Conservation (phyloP, 441 rosid species). For the Theobroma grandiflorum region DNA sequence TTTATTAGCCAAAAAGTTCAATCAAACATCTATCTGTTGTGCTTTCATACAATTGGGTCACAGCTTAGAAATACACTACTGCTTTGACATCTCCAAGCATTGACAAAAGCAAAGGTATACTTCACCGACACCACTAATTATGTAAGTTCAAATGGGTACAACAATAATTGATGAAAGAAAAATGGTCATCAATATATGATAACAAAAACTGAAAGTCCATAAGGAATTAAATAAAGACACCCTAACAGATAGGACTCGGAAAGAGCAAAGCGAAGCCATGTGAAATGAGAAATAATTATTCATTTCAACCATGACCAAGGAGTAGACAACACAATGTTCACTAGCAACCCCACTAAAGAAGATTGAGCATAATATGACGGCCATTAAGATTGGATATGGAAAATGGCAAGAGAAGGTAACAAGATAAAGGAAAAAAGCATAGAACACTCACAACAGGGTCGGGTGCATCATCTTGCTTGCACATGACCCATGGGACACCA, state of each 20-base stretch:
- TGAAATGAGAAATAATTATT: slow-evolving; percentile 43
- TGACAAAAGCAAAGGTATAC: slow-evolving; percentile 8
- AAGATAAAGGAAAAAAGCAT: slow-evolving; percentile 25
- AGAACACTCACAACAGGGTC: slow-evolving; percentile 79
- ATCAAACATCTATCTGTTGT: slow-evolving; percentile 3
- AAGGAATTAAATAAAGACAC: slow-evolving; percentile 24
- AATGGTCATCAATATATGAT: slow-evolving; percentile 30
- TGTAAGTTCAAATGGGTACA: slow-evolving; percentile 23
- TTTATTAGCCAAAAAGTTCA: slow-evolving; percentile 28
- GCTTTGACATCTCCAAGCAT: slow-evolving; percentile 18
- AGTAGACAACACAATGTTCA: slow-evolving; percentile 27
- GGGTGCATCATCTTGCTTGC: slow-evolving; percentile 99
- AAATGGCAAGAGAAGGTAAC: slow-evolving; percentile 28
- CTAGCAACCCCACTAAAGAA: slow-evolving; percentile 41
- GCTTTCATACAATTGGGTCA: slow-evolving; percentile 25
- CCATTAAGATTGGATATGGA: slow-evolving; percentile 33
- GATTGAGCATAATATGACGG: slow-evolving; percentile 34
- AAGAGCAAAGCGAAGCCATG: slow-evolving; percentile 42
- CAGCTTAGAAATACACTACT: slow-evolving; percentile 16
- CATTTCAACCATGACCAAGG: slow-evolving; percentile 38
- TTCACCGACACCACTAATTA: slow-evolving; percentile 25
- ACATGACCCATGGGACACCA: slow-evolving; percentile 99
- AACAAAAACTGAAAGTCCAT: slow-evolving; percentile 22
- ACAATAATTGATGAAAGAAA: slow-evolving; percentile 19
- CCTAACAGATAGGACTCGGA: slow-evolving; percentile 33